Evolutionary conservation across 805 yeast species (phyloP).

Genomic region (Candida yuanshanica): DNA sequence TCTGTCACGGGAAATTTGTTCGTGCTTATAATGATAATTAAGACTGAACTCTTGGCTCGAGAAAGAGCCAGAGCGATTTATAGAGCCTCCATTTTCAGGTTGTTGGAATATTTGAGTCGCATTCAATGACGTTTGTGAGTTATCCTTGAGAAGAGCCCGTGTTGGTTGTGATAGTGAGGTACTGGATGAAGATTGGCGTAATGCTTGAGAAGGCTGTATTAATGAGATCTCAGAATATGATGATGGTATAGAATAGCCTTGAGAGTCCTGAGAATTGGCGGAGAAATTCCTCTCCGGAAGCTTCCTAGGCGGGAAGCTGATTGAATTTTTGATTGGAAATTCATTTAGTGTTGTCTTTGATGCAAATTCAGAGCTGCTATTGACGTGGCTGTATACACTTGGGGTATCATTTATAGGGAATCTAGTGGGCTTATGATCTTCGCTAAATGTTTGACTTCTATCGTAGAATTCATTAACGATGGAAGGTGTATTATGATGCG

Average conservation of each 20-base stretch:
- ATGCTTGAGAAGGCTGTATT: background rate
- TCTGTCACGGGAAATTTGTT: slow-evolving; percentile 1
- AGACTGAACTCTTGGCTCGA: background rate
- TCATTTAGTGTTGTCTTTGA: background rate
- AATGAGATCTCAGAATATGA: background rate
- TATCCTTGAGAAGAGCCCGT: background rate
- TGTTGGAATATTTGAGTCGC: background rate
- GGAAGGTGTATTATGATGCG: slow-evolving; percentile 1
- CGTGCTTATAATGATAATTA: background rate
- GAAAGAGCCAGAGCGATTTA: background rate
- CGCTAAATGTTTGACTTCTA: background rate
- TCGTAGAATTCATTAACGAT: background rate
- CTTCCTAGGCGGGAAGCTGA: background rate
- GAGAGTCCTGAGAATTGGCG: background rate
- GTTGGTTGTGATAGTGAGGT: background rate
- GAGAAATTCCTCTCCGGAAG: background rate
- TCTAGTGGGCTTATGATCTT: too few species aligned
- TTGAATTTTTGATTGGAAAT: background rate
- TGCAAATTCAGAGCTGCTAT: background rate
- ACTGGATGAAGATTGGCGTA: background rate
- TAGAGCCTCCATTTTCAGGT: background rate
- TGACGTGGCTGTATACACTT: background rate
- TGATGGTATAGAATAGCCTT: background rate
- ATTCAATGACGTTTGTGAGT: background rate
- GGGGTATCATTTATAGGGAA: too few species aligned